These are phyloP conservation scores for Diutina rugosa DNA, from an alignment of 1,139 yeast species.

Conservation along the genomic window DNA sequence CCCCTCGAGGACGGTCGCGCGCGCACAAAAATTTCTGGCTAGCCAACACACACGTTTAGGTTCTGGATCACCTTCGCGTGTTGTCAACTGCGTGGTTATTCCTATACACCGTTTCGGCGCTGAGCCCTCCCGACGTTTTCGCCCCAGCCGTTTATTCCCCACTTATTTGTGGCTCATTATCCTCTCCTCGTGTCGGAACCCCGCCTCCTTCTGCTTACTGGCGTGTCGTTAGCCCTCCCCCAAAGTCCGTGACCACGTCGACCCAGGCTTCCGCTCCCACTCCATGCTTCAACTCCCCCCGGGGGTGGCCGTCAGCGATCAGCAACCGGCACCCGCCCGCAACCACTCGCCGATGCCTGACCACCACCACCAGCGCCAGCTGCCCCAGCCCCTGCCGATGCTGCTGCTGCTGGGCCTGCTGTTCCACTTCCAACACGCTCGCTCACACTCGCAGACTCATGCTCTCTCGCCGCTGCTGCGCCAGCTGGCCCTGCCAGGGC, in stretches of 20 bases:
- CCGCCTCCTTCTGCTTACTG: not conserved
- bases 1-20: not conserved
- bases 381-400: conserved; percentile 1
- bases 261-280: not conserved
- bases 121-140: not conserved
- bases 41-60: not conserved
- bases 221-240: not conserved
- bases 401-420: conserved; percentile 2
- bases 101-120: not conserved
- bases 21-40: conserved; percentile 2
- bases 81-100: not conserved
- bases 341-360: not conserved
- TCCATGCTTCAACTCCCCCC: conserved; percentile 1
- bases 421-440: not conserved
- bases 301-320: not conserved
- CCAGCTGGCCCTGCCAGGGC: not conserved
- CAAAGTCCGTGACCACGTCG: not conserved
- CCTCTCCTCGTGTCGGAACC: not conserved
- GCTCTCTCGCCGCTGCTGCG: not conserved
- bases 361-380: not conserved
- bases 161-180: not conserved
- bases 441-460: not conserved
- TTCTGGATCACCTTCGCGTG: not conserved
- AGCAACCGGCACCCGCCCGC: not conserved
- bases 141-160: not conserved